Percentiles rank a stretch among this genome's conserved stretches.
Conservation (phyloP, 495 filamentous ascomycete genomes). For the Aspergillus haitiensis region DNA sequence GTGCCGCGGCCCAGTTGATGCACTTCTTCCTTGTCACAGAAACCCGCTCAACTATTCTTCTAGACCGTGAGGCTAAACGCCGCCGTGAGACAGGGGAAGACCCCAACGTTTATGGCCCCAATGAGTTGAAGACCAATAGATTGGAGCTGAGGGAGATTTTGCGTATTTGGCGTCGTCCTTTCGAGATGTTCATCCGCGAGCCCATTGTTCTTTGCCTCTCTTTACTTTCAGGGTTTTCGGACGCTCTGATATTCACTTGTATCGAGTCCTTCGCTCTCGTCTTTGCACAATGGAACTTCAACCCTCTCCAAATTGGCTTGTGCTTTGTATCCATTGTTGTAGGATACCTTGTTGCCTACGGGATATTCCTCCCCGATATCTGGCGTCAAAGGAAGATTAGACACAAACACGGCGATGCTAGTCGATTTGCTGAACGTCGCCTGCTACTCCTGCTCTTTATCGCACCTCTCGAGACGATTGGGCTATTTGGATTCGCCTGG, state of each 20-base stretch:
- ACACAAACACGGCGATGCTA: slow-evolving; percentile 47
- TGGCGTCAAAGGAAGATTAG: slow-evolving; percentile 48
- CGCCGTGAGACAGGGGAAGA: slow-evolving; percentile 57
- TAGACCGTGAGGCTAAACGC: slow-evolving; percentile 66
- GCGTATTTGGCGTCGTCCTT: slow-evolving; percentile 66
- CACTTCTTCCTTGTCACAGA: slow-evolving; percentile 70
- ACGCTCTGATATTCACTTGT: slow-evolving; percentile 81
- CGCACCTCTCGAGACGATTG: slow-evolving; percentile 65
- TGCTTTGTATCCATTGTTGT: slow-evolving; percentile 64
- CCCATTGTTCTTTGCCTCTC: slow-evolving; percentile 73
- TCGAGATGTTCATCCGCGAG: slow-evolving; percentile 76
- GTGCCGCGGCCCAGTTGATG: slow-evolving; percentile 61
- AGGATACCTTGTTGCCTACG: slow-evolving; percentile 65
- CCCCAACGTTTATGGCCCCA: slow-evolving; percentile 59
- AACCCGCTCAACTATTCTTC: slow-evolving; percentile 64
- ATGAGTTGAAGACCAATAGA: slow-evolving; percentile 54
- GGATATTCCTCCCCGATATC: slow-evolving; percentile 64
- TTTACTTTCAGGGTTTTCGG: slow-evolving; percentile 71
- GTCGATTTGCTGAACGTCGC: slow-evolving; percentile 58
- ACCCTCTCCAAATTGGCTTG: slow-evolving; percentile 54
- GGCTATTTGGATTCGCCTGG: slow-evolving; percentile 69
- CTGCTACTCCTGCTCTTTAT: slow-evolving; percentile 59
- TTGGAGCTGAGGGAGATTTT: slow-evolving; percentile 57
- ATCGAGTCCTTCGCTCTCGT: slow-evolving; percentile 67
- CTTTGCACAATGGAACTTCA: slow-evolving; percentile 64